Base-by-base conservation (phyloP, 2,329 filamentous ascomycete species). In the Aspergillus texensis region DNA sequence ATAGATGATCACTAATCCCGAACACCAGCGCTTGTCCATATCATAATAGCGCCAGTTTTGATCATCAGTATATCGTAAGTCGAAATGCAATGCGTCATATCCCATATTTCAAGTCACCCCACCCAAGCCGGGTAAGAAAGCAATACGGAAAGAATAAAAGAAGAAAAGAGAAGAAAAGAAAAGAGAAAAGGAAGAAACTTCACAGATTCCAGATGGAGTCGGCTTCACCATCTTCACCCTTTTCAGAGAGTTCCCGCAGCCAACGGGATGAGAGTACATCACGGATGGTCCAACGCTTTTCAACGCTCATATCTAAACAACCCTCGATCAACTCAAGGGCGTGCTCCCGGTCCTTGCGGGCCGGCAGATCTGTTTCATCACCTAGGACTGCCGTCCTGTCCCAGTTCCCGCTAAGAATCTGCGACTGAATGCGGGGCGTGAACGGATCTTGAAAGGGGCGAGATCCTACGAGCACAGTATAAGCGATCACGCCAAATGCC, bases 401-500 rank as follows among this genome's bases (percentile, higher is more conserved):
- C 86, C 87, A 91, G 21, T 84, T 82, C 6, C 87, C 88, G 19
- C 80, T 81, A 34, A 85, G 74, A 62, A 91, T 90, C 68, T 86
- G 85, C 64, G 83, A 81, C 61, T 84, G 83, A 4, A 89, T 82
- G 62, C 85, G 85, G 54, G 86, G 84, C 53, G 85, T 80, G 66
- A 90, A 85, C 0, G 82, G 74, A 68, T 89, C 85, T 56, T 86
- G 83, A 76, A 90, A 91, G 0, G 88, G 88, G 6, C 89, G 80
- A 6, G 82, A 82, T 19, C 87, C 88, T 0, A 86, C 87, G 28
- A 89, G 76, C 28, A 90, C 77, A 1, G 86, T 82, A 70, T 85
- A 90, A 4, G 88, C 78, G 12, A 89, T 84, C 10, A 90, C 86
- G 5, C 88, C 88, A 68, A 86, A 88, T 2, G 88, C 88, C 88